Conservation (phyloP, 2,329 filamentous ascomycete genomes). For the Sclerotinia trifoliorum region DNA sequence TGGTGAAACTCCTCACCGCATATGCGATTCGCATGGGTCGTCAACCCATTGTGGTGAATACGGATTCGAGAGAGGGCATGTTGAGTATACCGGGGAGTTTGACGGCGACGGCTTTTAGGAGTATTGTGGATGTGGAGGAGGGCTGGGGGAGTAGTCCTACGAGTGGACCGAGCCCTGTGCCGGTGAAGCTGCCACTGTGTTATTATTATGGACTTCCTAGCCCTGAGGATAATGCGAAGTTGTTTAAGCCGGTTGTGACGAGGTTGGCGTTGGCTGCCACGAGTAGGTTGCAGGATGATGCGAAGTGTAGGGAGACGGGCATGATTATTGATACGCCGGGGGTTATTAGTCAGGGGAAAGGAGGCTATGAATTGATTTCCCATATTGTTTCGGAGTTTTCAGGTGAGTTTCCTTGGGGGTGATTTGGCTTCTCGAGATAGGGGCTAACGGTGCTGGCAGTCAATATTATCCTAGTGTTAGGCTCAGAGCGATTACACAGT, state of each 20-base stretch:
- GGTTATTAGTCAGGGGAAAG: slow-evolving; percentile 62
- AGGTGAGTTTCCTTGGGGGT: slow-evolving; percentile 44
- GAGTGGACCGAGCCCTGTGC: slow-evolving; percentile 81
- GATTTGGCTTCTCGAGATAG: not conserved
- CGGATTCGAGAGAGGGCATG: slow-evolving; percentile 79
- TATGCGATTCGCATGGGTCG: slow-evolving; percentile 74
- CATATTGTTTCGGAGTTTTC: slow-evolving; percentile 73
- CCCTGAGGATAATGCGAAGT: slow-evolving; percentile 67
- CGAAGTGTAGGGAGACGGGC: slow-evolving; percentile 67
- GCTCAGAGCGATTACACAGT: slow-evolving; percentile 71
- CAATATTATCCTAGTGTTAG: slow-evolving; percentile 78
- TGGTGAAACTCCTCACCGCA: slow-evolving; percentile 72
- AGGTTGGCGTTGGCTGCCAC: slow-evolving; percentile 76
- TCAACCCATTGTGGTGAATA: slow-evolving; percentile 79
- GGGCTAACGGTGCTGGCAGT: slow-evolving; percentile 45
- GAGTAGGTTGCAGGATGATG: slow-evolving; percentile 74
- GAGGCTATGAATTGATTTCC: slow-evolving; percentile 71
- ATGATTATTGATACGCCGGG: slow-evolving; percentile 84
- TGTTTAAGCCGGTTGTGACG: slow-evolving; percentile 74
- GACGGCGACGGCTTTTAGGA: slow-evolving; percentile 82
- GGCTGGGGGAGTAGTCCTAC: slow-evolving; percentile 90
- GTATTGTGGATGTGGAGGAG: slow-evolving; percentile 82
- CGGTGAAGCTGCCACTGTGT: slow-evolving; percentile 87
- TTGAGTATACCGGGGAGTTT: slow-evolving; percentile 76
- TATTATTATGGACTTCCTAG: slow-evolving; percentile 80